These are phyloP conservation scores for Fusarium citri DNA, from an alignment of 2,329 filamentous ascomycete species.

Conservation along the genomic window DNA sequence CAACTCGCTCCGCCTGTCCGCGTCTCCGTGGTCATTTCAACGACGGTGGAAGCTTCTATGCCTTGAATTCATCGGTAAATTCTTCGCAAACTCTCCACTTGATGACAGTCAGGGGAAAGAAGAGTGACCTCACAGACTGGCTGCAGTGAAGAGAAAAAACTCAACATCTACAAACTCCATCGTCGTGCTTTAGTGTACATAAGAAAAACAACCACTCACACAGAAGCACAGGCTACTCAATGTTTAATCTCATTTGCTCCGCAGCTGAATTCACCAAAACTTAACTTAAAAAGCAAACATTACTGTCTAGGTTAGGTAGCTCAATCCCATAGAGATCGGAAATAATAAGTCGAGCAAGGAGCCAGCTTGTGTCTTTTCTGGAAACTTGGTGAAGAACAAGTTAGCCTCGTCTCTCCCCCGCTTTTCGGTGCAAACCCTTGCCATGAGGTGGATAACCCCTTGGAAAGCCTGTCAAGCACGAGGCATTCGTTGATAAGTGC, in stretches of 20 bases:
- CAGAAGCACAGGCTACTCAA: background rate
- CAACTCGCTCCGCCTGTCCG: slow-evolving; percentile 22
- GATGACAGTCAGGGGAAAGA: slow-evolving; percentile 5
- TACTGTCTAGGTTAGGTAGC: background rate
- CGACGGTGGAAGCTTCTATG: slow-evolving; percentile 7
- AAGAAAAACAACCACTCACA: slow-evolving; percentile 17
- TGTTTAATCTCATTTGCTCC: slow-evolving; percentile 17
- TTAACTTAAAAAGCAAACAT: slow-evolving; percentile 19
- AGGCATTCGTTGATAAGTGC: slow-evolving; percentile 27
- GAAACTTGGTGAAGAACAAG: slow-evolving; percentile 26
- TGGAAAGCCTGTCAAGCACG: slow-evolving; percentile 18
- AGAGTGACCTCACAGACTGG: slow-evolving; percentile 4
- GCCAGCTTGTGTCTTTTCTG: slow-evolving; percentile 26
- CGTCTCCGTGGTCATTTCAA: slow-evolving; percentile 34
- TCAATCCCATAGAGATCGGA: background rate
- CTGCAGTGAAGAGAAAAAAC: slow-evolving; percentile 9
- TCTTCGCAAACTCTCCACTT: slow-evolving; percentile 30
- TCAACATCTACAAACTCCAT: slow-evolving; percentile 10
- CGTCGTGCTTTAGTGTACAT: slow-evolving; percentile 8
- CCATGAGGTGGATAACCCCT: slow-evolving; percentile 6
- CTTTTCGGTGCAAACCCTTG: slow-evolving; percentile 32
- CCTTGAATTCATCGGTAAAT: slow-evolving; percentile 19
- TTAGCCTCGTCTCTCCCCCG: slow-evolving; percentile 17
- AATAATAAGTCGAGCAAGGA: slow-evolving; percentile 10
- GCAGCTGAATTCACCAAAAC: background rate